Evolutionary conservation across 2,329 filamentous ascomycete genomes (phyloP).

Genomic region (Cryphonectria radicalis): DNA sequence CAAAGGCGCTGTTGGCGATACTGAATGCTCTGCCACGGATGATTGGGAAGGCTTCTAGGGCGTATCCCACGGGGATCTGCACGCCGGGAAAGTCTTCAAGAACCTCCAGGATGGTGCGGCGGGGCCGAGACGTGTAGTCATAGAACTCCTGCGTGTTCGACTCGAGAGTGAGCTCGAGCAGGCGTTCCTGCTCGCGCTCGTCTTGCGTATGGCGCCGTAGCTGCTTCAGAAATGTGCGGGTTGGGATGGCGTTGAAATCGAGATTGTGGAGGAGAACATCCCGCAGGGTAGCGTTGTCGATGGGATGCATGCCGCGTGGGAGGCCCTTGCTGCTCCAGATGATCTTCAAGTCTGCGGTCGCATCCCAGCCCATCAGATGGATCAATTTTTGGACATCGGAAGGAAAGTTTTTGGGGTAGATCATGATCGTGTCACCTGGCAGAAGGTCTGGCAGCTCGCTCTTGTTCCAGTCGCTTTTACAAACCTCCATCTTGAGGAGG

Average conservation of each 20-base stretch:
- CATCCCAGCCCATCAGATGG: constrained; percentile 76
- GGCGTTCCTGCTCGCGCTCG: constrained; percentile 74
- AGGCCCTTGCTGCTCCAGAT: constrained; percentile 32
- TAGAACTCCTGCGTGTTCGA: constrained; percentile 88
- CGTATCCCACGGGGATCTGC: constrained; percentile 75
- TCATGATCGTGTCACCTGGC: constrained; percentile 79
- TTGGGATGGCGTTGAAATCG: constrained; percentile 88
- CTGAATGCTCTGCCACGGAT: constrained; percentile 93
- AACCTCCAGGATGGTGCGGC: constrained; percentile 89
- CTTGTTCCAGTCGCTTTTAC: constrained; percentile 23
- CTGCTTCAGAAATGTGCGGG: constrained; percentile 80
- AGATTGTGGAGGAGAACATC: constrained; percentile 79
- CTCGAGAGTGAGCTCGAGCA: constrained; percentile 81
- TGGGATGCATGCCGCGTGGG: constrained; percentile 42
- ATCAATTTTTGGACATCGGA: constrained; percentile 81
- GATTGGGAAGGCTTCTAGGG: constrained; percentile 74
- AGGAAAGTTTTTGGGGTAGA: constrained; percentile 87
- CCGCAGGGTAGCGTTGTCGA: constrained; percentile 65
- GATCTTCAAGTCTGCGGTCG: constrained; percentile 67
- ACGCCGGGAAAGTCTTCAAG: constrained; percentile 88
- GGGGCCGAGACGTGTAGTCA: constrained; percentile 91
- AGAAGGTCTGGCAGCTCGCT: constrained; percentile 44
- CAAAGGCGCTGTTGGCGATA: constrained; percentile 71
- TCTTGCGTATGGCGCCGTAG: constrained; percentile 77
- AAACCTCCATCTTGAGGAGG: constrained; percentile 66